Base-by-base conservation (phyloP, 495 filamentous ascomycete species). In the Neurospora sp. region DNA sequence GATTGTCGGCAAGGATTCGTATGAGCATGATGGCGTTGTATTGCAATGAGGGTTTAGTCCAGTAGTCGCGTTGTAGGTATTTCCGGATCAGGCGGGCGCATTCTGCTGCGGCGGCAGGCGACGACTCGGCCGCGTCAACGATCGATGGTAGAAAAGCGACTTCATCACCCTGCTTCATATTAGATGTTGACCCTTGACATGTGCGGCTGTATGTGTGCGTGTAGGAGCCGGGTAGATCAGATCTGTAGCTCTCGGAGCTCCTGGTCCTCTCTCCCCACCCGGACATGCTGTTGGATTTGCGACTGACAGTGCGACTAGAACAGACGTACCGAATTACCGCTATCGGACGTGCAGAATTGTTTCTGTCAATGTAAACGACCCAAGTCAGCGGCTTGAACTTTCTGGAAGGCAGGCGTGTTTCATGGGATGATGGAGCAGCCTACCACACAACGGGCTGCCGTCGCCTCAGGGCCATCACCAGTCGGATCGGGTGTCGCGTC, bases 11-110 rank as follows among this genome's bases (percentile, higher is more conserved):
- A 41, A 99, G 85, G 78, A 99, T 99, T 48, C 96, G 91, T 71
- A 94, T 88, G 69, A 99, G 86, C 96, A 98, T 99, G 76, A 98
- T 91, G 70, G 92, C 91, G 84, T 98, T 98, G 85, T 97, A 98
- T 82, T 98, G 96, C 45, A 89, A 88, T 72, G 92, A 88, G 22
- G 90, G 88, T 84, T 77, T 79, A 44, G 71, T 73, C 76, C 77
- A 80, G 79, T 91, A 87, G 65, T 94, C 91, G 48, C 87, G 88
- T 45, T 88, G 85, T 53, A 99, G 85, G 78, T 91, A 93, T 78
- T 94, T 95, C 78, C 93, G 91, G 78, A 98, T 92, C 72, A 89
- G 83, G 71, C 86, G 78, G 59, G 93, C 92, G 72, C 92, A 91
- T 76, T 93, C 91, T 71, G 88, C 87, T 40, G 95, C 94, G 27